These are phyloP conservation scores for Akebia trifoliata DNA, from an alignment of 164 flowering plant species.

Conservation along the genomic window DNA sequence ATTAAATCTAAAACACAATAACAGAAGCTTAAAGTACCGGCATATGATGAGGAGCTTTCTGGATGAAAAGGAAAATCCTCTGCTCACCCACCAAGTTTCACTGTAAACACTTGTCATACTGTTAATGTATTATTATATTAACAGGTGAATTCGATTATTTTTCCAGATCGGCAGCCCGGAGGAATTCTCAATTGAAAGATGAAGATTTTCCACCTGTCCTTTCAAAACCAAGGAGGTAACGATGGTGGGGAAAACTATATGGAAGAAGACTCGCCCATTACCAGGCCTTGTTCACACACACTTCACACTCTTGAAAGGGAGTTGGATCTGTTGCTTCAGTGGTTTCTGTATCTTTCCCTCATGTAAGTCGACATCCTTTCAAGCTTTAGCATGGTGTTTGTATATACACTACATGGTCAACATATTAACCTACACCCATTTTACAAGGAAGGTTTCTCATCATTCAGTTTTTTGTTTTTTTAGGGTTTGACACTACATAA, in stretches of 20 bases:
- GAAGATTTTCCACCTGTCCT: constrained; percentile 41
- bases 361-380: constrained; percentile 16
- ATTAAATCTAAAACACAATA: too few species aligned
- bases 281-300: constrained; percentile 20
- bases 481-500: constrained; percentile 21
- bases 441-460: constrained; percentile 10
- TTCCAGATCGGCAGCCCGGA: constrained; percentile 38
- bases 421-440: too few species aligned
- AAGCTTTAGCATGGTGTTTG: constrained; percentile 22
- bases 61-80: too few species aligned
- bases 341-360: constrained; percentile 21
- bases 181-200: constrained; percentile 35
- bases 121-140: constrained; percentile 33
- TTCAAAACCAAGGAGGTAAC: constrained; percentile 24
- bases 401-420: constrained; percentile 30
- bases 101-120: constrained; percentile 30
- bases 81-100: too few species aligned
- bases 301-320: constrained; percentile 18
- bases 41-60: too few species aligned
- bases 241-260: constrained; percentile 27
- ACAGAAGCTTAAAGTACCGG: too few species aligned
- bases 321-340: constrained; percentile 14
- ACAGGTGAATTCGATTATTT: constrained; percentile 63
- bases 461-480: not conserved
- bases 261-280: constrained; percentile 25